Percentiles rank a stretch among this genome's conserved stretches.
Evolutionary conservation across 495 filamentous ascomycete genomes (phyloP).

Genomic region (Aspergillus haitiensis): DNA sequence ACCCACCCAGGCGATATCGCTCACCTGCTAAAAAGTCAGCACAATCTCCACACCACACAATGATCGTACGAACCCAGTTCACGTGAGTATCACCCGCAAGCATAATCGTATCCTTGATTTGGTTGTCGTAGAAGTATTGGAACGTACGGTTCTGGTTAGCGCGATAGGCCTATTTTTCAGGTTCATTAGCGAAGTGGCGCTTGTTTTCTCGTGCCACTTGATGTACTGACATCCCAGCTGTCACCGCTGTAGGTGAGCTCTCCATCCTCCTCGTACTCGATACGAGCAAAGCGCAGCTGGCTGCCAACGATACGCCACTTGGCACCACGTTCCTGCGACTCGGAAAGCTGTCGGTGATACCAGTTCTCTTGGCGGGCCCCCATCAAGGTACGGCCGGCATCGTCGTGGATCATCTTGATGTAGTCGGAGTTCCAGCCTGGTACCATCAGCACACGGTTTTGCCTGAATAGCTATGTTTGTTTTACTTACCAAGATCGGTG

Average conservation of each 20-base stretch:
- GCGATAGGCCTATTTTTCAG: too few relatives aligned
- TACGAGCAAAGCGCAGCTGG: slow-evolving; percentile 57
- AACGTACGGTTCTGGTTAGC: slow-evolving; percentile 65
- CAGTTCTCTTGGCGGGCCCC: slow-evolving; percentile 66
- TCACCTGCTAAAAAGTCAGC: too few relatives aligned
- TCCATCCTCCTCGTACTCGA: slow-evolving; percentile 17
- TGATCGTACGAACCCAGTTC: slow-evolving; percentile 39
- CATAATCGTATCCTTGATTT: slow-evolving; percentile 66
- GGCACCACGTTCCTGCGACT: slow-evolving; percentile 44
- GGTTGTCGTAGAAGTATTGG: slow-evolving; percentile 56
- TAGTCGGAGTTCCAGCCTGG: slow-evolving; percentile 56
- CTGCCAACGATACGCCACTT: slow-evolving; percentile 65
- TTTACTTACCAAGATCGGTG: slow-evolving; percentile 39
- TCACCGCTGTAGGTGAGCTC: slow-evolving; percentile 18
- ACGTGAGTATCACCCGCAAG: slow-evolving; percentile 65
- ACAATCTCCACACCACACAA: too few relatives aligned
- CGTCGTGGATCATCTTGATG: slow-evolving; percentile 54
- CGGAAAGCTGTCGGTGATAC: slow-evolving; percentile 60
- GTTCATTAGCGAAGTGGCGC: too few relatives aligned
- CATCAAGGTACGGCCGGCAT: slow-evolving; percentile 61
- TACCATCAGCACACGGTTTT: too few relatives aligned
- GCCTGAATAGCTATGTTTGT: too few relatives aligned
- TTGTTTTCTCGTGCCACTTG: too few relatives aligned
- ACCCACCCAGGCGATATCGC: slow-evolving; percentile 62
- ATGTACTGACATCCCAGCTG: slow-evolving; percentile 47